Evolutionary conservation across 352 stramenopile species (phyloP).

Genomic region (Globisporangium acanthophoron): DNA sequence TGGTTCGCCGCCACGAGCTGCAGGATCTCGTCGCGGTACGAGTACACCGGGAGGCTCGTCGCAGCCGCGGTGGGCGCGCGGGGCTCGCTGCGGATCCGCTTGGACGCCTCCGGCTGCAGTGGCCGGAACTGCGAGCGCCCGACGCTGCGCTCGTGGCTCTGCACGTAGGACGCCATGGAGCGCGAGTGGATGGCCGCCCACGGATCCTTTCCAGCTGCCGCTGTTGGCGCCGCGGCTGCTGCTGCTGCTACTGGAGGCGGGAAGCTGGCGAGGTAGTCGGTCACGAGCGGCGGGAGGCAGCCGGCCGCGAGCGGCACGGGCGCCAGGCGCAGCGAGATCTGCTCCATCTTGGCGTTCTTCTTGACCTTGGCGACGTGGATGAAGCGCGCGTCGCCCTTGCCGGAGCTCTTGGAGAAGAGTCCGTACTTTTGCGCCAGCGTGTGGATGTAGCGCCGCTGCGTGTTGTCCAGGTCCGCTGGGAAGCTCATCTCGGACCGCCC

Average conservation of each 20-base stretch:
- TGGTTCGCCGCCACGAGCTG: conserved; percentile 66
- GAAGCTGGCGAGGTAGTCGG: conserved; percentile 41
- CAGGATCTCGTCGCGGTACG: conserved; percentile 64
- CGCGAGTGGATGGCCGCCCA: conserved; percentile 8
- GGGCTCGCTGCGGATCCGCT: not conserved
- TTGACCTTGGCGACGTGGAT: conserved; percentile 80
- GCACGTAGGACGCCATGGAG: conserved; percentile 11
- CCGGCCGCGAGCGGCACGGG: conserved; percentile 26
- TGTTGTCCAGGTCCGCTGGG: conserved; percentile 57
- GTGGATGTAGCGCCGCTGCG: conserved; percentile 79
- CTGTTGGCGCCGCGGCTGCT: not conserved
- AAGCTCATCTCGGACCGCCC: conserved; percentile 61
- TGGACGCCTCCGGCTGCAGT: conserved; percentile 13
- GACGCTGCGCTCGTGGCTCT: conserved; percentile 13
- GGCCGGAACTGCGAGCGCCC: conserved; percentile 31
- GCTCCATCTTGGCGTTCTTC: conserved; percentile 75
- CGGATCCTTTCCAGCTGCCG: not conserved
- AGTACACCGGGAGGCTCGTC: conserved; percentile 47
- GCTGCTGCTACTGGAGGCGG: conserved; percentile 11
- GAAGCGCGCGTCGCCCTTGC: conserved; percentile 56
- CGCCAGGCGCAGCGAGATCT: conserved; percentile 51
- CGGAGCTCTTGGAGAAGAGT: conserved; percentile 79
- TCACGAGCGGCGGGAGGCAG: conserved; percentile 39
- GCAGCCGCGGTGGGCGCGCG: conserved; percentile 9
- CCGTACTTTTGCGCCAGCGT: conserved; percentile 73